Base-by-base conservation (phyloP, 352 stramenopile species). In the Phytophthora citricola region DNA sequence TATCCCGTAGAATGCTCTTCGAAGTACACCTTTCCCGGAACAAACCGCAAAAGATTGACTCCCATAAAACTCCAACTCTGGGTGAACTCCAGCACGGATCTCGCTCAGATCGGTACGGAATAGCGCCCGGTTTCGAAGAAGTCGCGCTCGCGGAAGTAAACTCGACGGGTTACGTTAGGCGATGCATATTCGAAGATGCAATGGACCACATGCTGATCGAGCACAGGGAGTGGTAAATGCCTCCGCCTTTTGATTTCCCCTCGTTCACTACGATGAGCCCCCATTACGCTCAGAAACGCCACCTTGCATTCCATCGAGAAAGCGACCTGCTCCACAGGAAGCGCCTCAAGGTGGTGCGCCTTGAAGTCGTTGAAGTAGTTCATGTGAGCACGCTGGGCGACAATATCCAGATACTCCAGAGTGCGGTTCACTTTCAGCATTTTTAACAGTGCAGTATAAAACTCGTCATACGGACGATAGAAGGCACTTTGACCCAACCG, bases 271-370 rank as follows among this genome's bases (percentile, higher is more conserved):
- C 53, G 27, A 38, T 8, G 24, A 9, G 43, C 9, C 2, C 32
- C 26, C 50, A 71, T 68, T 12, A 75, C 50, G 38, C 66, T 75
- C 14, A 75, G 29, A 50, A 75, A 68, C 0, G 66, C 61, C 40
- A 48, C 29, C 26, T 71, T 75, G 51, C 56, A 52, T 32, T 49
- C 26, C 40, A 58, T 48, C 1, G 55, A 29, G 11, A 75, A 17
- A 41, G 7, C 15, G 11, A 46, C 31, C 12, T 46, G 43, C 4
- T n/a, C 39, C 12, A 63, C 44, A 3, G 66, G 49, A 17, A 75
- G 61, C 3, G 49, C 17, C 24, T 71, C 56, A 11, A 67, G 46
- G 24, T 75, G 66, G 15, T 68, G 61, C 14, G 50, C 24, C 26
- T 71, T 71, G 31, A 75, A 64, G 6, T 40, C 38, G 17, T 71